phyloP scores from a whole-genome alignment of 2,329 filamentous ascomycete genomes.

The Fusarium ambrosium region DNA sequence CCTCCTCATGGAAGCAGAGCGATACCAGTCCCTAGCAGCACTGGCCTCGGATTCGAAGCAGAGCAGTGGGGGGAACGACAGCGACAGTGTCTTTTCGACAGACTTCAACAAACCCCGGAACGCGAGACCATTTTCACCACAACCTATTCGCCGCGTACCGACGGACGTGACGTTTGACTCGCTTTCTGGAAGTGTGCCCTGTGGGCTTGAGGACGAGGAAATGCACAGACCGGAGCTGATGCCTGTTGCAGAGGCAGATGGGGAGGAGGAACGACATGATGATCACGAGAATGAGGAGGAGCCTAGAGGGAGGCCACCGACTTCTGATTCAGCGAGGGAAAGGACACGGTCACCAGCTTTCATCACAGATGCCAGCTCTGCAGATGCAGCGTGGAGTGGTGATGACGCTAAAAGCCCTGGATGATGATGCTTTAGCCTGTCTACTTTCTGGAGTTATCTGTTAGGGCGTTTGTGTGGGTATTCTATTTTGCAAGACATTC shows the following conservation, averaged over 20 bases:
- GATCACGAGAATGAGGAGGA: conserved; percentile 31
- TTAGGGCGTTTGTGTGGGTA: conserved; percentile 39
- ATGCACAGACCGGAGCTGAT: conserved; percentile 36
- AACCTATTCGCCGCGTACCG: conserved; percentile 60
- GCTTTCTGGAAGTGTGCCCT: conserved; percentile 44
- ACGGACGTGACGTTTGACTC: conserved; percentile 59
- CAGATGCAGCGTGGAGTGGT: conserved; percentile 42
- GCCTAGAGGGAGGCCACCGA: conserved; percentile 30
- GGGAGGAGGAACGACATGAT: conserved; percentile 27
- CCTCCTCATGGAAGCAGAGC: conserved; percentile 64
- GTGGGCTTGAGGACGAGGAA: conserved; percentile 39
- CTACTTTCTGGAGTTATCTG: conserved; percentile 26
- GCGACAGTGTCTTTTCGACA: conserved; percentile 66
- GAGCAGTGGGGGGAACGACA: conserved; percentile 54
- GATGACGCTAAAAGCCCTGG: conserved; percentile 23
- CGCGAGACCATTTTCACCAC: conserved; percentile 72
- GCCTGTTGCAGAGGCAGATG: conserved; percentile 41
- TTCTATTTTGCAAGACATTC: conserved; percentile 38
- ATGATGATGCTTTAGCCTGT: conserved; percentile 9
- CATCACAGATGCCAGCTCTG: conserved; percentile 48
- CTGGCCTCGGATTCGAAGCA: conserved; percentile 52
- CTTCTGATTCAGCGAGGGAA: conserved; percentile 30
- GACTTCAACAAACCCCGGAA: conserved; percentile 68
- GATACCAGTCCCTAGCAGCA: conserved; percentile 71
- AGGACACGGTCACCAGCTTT: conserved; percentile 45